Evolutionary conservation across 495 filamentous ascomycete species (phyloP), one percentile per base, ranked within the genome.

Genomic region (Aspergillus egyptiacus): DNA sequence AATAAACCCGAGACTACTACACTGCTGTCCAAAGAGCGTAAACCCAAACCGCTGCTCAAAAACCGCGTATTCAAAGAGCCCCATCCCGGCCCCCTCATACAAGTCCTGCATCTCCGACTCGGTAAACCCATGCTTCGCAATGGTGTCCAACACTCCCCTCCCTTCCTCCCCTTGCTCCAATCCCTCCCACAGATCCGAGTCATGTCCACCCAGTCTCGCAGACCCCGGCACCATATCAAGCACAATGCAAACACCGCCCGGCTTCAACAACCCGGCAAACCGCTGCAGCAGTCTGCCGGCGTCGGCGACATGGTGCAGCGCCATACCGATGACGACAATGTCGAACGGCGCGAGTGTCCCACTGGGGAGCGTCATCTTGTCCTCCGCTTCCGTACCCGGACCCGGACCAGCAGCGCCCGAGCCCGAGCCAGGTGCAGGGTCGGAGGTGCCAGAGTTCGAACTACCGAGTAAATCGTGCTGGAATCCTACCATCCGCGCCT

Each of bases 11-110:
- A n/a, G n/a, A 4, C 8, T 14, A n/a, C 13, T 8, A 42, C 28
- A 42, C 13, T 18, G 9, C 23, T 18, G 10, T 18, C 39, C 39
- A 42, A 42, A 32, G 3, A 43, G 7, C 14, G 27, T 32, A 32
- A 43, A 43, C 25, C 25, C 7, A 19, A 43, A 22, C 27, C 20
- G 31, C 25, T 32, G 25, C 25, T 27, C 23, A 6, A 43, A 3
- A 19, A 32, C 27, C 27, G 6, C 14, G 13, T 43, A 32, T 8
- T 43, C 40, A 10, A 43, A 43, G 3, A 25, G 31, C 40, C 40
- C n/a, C 40, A 43, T 43, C 40, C 24, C 40, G 11, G 17, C 40
- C 2, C 40, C 40, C 27, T 43, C 40, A 30, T 43, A 43, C 40
- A 32, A 11, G 5, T 0, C 10, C 40, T 15, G n/a, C 27, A 43